Evolutionary conservation across 495 filamentous ascomycete species (phyloP), one percentile per base, ranked within the genome.

Genomic region (Penicillium flavigenum): DNA sequence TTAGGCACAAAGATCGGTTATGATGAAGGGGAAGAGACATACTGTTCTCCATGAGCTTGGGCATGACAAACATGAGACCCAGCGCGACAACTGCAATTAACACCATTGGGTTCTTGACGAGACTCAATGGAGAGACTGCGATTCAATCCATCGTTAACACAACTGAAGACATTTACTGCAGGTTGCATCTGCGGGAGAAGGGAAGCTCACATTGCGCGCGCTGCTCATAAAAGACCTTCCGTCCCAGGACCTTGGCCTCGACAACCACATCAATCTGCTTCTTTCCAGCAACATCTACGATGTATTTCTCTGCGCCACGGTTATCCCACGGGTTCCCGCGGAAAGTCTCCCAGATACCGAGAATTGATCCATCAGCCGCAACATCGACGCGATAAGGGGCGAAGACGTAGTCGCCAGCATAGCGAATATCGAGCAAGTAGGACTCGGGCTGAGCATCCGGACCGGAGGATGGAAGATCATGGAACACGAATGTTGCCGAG

Each of bases 41-140:
- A 97, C 92, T 96, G 62, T 96, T 97, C 50, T 98, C 92, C 74
- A 98, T 84, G 34, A 98, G 68, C 72, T 96, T 92, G 9, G 94
- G 94, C 85, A 98, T 86, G 27, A 92, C 92, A 49, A 97, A 75
- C 41, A 96, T 91, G 45, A 96, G 72, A 0, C 70, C 86, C 79
- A 97, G 78, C 31, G 86, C 88, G 22, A 93, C 85, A 20, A 96
- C 68, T 12, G 88, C 89, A 73, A 98, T 83, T 44, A 98, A 75
- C 54, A 98, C 96, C 89, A 98, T 98, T 4, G 94, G 94, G 65
- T 88, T 96, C 73, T 90, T 89, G 63, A 98, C 79, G 42, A 98
- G 83, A 59, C 81, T 79, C 53, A 96, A 60, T 7, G 85, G 81
- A 12, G 80, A 82, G 62, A 81, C 76, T 81, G 47, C 48, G n/a